Conservation (phyloP, 139 green algal genomes). For the Tetradesmus obliquus region DNA sequence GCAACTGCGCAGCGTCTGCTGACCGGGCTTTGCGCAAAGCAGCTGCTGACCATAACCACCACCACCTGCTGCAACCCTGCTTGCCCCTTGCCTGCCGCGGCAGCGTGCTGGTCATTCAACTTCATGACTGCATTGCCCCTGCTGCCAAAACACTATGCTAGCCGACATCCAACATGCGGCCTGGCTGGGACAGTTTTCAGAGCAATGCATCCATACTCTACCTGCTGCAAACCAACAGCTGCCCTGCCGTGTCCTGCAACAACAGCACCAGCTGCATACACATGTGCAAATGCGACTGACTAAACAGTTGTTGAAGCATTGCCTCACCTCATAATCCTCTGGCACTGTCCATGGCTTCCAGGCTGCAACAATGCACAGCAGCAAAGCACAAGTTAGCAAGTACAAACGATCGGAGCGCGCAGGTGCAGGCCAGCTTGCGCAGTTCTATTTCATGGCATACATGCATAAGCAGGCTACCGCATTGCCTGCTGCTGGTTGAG, state of each 20-base stretch:
- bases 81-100: background rate
- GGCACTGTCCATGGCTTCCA: slow-evolving; percentile 55
- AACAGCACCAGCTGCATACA: background rate
- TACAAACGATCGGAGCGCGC: background rate
- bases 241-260: background rate
- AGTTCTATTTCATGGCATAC: background rate
- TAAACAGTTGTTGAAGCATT: background rate
- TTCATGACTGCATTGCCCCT: too few relatives aligned
- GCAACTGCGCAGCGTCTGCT: background rate
- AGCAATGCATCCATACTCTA: too few relatives aligned
- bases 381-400: background rate
- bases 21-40: background rate
- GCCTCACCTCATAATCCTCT: slow-evolving; percentile 48
- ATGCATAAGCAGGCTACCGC: background rate
- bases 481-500: slow-evolving; percentile 34
- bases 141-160: too few relatives aligned
- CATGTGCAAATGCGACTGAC: too few relatives aligned
- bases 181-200: too few relatives aligned
- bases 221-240: background rate
- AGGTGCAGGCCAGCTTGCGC: background rate
- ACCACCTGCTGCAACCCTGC: background rate
- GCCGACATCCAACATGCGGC: too few relatives aligned
- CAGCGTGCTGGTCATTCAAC: background rate
- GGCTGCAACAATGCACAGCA: slow-evolving; percentile 22
- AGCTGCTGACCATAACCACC: background rate